Percentiles rank a stretch among this genome's conserved stretches.
These are phyloP conservation scores for Ampelomyces quisqualis DNA, from an alignment of 2,329 filamentous ascomycete species.

Conservation along the genomic window DNA sequence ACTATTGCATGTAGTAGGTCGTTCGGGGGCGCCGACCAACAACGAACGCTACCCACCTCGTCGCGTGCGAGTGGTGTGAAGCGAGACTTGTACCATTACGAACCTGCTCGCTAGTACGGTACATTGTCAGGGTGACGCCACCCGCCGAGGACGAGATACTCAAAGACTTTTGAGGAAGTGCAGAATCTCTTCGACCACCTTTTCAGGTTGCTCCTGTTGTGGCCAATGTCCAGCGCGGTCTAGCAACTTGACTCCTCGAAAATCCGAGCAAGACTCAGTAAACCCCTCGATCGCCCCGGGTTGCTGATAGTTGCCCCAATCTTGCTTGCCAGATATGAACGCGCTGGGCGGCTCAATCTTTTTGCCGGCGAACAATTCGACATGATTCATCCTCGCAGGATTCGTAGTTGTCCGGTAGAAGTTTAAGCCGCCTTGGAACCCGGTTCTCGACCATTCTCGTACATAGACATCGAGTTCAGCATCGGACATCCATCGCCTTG, in stretches of 20 bases:
- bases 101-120: neutral
- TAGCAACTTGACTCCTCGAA: constrained; percentile 55
- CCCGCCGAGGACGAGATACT: neutral
- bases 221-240: constrained; percentile 69
- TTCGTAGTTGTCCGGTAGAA: constrained; percentile 65
- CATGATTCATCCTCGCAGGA: constrained; percentile 52
- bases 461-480: constrained; percentile 62
- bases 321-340: constrained; percentile 62
- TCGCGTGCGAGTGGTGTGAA: no score
- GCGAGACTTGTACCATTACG: no score
- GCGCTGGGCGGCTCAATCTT: constrained; percentile 62
- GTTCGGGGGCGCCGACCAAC: no score
- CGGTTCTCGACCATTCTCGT: constrained; percentile 60
- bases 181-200: constrained; percentile 52
- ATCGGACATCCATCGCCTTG: constrained; percentile 58
- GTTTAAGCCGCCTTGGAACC: constrained; percentile 66
- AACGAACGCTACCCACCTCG: no score
- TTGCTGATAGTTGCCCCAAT: constrained; percentile 70
- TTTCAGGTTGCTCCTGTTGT: constrained; percentile 64
- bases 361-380: constrained; percentile 60
- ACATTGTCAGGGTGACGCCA: no score
- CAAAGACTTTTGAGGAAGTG: constrained; percentile 41
- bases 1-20: no score
- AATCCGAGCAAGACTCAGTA: constrained; percentile 54
- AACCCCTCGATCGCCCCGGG: constrained; percentile 64